Conservation (phyloP, 495 filamentous ascomycete species). For the Podospora appendiculata region DNA sequence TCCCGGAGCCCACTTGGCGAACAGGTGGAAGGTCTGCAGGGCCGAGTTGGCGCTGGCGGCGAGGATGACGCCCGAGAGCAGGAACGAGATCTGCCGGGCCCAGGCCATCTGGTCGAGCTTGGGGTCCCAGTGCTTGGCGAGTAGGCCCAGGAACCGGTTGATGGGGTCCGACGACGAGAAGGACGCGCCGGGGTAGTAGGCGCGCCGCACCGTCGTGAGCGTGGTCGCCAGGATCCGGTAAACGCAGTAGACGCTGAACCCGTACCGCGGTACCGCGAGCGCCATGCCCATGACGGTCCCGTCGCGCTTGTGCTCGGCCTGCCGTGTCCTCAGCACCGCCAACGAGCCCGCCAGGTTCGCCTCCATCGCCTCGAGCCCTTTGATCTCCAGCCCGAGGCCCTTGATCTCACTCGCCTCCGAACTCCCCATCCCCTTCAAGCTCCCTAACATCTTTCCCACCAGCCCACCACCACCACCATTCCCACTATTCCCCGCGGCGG, state of each 20-base stretch:
- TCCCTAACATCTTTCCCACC: constrained; percentile 59
- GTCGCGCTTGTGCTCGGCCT: constrained; percentile 52
- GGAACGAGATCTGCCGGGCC: constrained; percentile 70
- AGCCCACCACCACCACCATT: constrained; percentile 21
- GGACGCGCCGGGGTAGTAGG: constrained; percentile 40
- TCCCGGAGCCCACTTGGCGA: constrained; percentile 60
- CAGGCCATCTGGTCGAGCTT: constrained; percentile 62
- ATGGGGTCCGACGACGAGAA: constrained; percentile 69
- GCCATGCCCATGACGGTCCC: constrained; percentile 54
- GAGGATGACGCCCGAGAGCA: constrained; percentile 70
- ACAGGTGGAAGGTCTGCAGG: constrained; percentile 66
- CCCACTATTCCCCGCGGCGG: constrained; percentile 1
- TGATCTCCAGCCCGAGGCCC: constrained; percentile 62
- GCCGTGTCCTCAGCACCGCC: constrained; percentile 45
- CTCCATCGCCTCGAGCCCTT: constrained; percentile 71
- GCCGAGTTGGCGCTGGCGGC: constrained; percentile 67
- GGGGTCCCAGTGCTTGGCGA: constrained; percentile 66
- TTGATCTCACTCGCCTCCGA: constrained; percentile 56
- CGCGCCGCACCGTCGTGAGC: constrained; percentile 51
- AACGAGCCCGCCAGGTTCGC: constrained; percentile 55
- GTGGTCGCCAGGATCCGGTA: constrained; percentile 66
- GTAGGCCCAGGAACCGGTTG: constrained; percentile 64
- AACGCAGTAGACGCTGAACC: constrained; percentile 67
- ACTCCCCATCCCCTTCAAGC: constrained; percentile 41
- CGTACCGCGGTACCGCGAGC: constrained; percentile 49